Percentiles rank a stretch among this genome's conserved stretches.
Conservation (phyloP, 306 rosid genomes). For the Acacia acuminata region DNA sequence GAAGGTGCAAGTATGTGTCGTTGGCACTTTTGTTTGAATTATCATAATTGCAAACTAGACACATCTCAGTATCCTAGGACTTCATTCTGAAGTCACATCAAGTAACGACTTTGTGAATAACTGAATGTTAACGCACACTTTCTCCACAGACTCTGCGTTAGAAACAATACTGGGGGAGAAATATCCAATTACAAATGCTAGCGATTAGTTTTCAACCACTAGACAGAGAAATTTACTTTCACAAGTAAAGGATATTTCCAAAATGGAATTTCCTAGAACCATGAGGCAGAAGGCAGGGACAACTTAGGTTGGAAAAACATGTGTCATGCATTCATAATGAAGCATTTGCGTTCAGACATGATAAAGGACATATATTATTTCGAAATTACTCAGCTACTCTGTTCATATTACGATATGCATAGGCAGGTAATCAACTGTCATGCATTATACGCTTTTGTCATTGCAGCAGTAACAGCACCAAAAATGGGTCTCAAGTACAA, state of each 20-base stretch:
- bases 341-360: neutral
- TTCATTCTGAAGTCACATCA: neutral
- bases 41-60: neutral
- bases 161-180: constrained; percentile 1
- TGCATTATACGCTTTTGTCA: neutral
- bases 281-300: neutral
- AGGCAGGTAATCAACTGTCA: neutral
- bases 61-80: neutral
- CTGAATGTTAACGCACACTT: neutral
- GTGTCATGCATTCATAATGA: neutral
- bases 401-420: neutral
- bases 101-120: neutral
- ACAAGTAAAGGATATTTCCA: neutral
- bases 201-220: neutral
- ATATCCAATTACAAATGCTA: neutral
- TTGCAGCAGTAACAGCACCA: neutral
- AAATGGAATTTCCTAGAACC: neutral
- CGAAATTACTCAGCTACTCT: neutral
- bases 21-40: neutral
- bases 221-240: neutral
- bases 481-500: neutral
- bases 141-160: neutral
- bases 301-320: constrained; percentile 2
- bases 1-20: neutral
- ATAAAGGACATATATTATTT: neutral